Evolutionary conservation across 179 eudicot genomes (phyloP).

Genomic region (Silene noctiflora): DNA sequence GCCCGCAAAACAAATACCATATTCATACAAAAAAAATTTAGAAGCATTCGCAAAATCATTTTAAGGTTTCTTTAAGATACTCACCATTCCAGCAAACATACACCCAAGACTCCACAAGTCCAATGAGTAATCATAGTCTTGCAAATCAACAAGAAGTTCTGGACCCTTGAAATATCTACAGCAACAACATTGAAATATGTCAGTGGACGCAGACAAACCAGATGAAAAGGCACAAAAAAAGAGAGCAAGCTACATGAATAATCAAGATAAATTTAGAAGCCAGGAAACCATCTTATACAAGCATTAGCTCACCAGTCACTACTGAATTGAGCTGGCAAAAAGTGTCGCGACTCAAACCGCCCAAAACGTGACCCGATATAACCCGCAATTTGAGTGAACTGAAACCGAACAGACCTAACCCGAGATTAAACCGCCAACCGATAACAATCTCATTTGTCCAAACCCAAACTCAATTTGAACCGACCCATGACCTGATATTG

Average conservation of each 20-base stretch:
- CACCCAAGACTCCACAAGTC: constrained; percentile 95
- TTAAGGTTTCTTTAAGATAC: constrained; percentile 17
- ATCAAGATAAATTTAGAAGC: neutral
- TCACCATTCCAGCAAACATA: constrained; percentile 96
- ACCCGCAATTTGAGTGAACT: neutral
- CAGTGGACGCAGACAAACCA: neutral
- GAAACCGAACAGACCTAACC: neutral
- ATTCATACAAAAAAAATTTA: neutral
- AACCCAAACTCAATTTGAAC: too few relatives aligned
- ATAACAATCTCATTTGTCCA: too few relatives aligned
- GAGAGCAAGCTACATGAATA: neutral
- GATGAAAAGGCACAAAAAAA: neutral
- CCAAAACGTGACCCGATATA: too few relatives aligned
- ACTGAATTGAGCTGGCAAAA: neutral
- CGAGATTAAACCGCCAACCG: too few relatives aligned
- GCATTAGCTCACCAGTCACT: neutral
- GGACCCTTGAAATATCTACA: constrained; percentile 92
- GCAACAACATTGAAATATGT: neutral
- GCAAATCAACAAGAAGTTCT: constrained; percentile 86
- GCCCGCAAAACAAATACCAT: neutral
- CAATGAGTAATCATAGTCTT: constrained; percentile 86
- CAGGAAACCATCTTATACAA: neutral
- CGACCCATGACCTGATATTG: too few relatives aligned
- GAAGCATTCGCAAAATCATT: neutral
- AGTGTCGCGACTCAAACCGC: too few relatives aligned